Base-by-base conservation (phyloP, 768 basidiomycete genomes). In the Kwoniella botswanensis region DNA sequence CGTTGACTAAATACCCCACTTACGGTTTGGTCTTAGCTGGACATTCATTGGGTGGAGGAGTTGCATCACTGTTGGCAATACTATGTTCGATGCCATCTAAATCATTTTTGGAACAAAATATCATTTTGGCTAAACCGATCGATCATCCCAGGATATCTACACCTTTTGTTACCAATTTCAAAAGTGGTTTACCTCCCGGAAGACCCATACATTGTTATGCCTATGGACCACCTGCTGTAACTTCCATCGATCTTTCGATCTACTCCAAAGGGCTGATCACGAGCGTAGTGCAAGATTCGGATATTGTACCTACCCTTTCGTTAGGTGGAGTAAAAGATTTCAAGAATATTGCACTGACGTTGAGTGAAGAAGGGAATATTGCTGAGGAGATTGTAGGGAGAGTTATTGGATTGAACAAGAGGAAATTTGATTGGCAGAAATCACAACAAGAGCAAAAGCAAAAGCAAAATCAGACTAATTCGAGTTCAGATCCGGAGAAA, bases 1-100 rank as follows among this genome's bases (percentile, higher is more conserved):
- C 84, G 9, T 70, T 85, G 44, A 63, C 65, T 13, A 50, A 73
- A 22, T 78, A 81, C 52, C 82, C 84, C 7, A 69, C 59, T 0
- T 85, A 84, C 60, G 84, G 85, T 0, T 77, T 85, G 1, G 82
- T 84, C 15, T 62, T 85, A 9, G 76, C 76, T 56, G 84, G 84
- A 53, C 84, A 85, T 74, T 82, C 78, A n/a, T 79, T 85, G 22
- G 85, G 85, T 11, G 85, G 84, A 11, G 85, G 84, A 0, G 84
- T 84, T 2, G 84, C 84, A 1, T 78, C 82, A 17, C 71, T 84
- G 2, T 76, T 85, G 4, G 74, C 83, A 0, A 78, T 84, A 41
- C 57, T 82, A 2, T 82, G 77, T 70, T 72, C 80, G 6, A 76
- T 68, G n/a, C 82, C 82, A 0, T 29, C 74, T 4, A 35, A 55